Evolutionary conservation across 2,329 filamentous ascomycete genomes (phyloP).

Genomic region (Colletotrichum sp.): DNA sequence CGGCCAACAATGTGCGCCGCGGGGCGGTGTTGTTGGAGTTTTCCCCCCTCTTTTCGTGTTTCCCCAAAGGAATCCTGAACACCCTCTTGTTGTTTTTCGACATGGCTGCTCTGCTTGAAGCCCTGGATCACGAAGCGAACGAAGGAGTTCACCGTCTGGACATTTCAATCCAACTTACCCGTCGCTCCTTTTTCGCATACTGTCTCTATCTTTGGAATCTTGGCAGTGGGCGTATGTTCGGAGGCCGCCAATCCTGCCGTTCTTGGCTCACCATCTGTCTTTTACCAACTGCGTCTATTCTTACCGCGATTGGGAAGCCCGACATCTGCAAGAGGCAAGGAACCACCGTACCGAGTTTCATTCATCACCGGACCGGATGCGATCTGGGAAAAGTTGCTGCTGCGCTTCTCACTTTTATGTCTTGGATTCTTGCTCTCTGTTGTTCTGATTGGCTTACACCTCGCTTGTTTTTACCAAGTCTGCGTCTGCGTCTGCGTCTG

Average conservation of each 20-base stretch:
- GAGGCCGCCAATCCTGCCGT: neutral
- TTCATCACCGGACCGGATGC: neutral
- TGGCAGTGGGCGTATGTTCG: neutral
- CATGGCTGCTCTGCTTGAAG: neutral
- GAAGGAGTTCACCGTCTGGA: neutral
- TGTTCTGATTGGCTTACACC: neutral
- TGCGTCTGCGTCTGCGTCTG: neutral
- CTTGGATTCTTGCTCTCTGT: neutral
- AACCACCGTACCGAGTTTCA: neutral
- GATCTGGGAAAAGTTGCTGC: neutral
- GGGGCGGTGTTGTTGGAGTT: neutral
- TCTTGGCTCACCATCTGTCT: neutral
- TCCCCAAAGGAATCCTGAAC: neutral
- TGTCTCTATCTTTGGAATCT: neutral
- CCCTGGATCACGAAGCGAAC: neutral
- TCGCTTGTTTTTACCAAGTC: neutral
- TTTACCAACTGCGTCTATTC: neutral
- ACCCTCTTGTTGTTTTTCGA: neutral
- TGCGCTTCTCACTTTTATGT: neutral
- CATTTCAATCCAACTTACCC: neutral
- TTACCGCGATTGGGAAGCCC: neutral
- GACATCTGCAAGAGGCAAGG: neutral
- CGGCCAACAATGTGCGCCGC: neutral
- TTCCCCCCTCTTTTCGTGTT: neutral
- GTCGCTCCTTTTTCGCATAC: neutral